Conservation (phyloP, 2,329 filamentous ascomycete species). For the Lasiodiplodia theobromae region DNA sequence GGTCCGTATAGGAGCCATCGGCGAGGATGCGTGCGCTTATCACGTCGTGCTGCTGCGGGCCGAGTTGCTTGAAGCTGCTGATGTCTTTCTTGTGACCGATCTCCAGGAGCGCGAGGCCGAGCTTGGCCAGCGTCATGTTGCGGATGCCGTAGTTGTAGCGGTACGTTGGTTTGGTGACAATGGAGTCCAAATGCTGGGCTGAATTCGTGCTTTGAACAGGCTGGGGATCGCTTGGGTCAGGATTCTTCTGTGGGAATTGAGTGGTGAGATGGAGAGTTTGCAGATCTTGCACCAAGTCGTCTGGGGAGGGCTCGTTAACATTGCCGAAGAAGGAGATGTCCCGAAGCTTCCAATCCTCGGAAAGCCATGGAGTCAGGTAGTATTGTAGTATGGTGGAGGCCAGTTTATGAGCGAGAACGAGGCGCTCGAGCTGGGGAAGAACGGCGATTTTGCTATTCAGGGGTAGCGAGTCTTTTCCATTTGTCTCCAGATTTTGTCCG, state of each 20-base stretch:
- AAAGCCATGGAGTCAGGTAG: conserved; percentile 37
- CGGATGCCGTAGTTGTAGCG: conserved; percentile 36
- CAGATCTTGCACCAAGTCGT: conserved; percentile 28
- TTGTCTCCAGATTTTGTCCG: not conserved
- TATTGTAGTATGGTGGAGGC: conserved; percentile 35
- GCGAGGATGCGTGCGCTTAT: conserved; percentile 11
- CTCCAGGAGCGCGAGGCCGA: conserved; percentile 39
- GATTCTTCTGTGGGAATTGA: not conserved
- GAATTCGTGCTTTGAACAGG: not conserved
- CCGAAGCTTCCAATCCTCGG: conserved; percentile 34
- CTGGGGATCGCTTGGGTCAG: not conserved
- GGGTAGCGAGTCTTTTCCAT: not conserved
- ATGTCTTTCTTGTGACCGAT: conserved; percentile 38
- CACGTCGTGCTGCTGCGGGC: conserved; percentile 5
- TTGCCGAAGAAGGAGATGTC: conserved; percentile 35
- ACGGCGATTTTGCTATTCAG: conserved; percentile 25
- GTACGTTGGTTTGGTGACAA: not conserved
- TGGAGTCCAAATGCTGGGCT: not conserved
- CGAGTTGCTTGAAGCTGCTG: conserved; percentile 32
- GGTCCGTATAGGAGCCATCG: not conserved
- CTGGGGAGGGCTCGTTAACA: not conserved
- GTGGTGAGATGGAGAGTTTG: conserved; percentile 36
- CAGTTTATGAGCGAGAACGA: conserved; percentile 35
- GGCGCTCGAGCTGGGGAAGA: conserved; percentile 32
- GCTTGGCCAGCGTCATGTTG: conserved; percentile 37